phyloP scores from a whole-genome alignment of 257 asterid species.

The Plantago elongata region DNA sequence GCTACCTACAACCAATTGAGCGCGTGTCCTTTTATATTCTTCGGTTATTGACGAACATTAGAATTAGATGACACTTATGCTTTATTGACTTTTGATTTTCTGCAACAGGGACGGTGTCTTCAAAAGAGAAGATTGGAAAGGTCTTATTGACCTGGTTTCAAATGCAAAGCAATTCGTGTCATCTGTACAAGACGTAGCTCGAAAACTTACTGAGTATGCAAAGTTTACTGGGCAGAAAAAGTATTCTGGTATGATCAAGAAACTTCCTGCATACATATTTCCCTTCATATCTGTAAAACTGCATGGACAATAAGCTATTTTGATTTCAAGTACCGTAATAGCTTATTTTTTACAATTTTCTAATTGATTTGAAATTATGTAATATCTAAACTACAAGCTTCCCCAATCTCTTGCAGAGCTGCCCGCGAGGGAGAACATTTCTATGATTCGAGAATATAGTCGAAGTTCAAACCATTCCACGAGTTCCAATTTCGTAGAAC shows the following conservation, averaged over 20 bases:
- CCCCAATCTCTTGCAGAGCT: conserved; percentile 28
- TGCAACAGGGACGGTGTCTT: conserved; percentile 57
- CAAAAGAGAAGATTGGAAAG: conserved; percentile 86
- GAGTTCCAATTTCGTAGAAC: conserved; percentile 20
- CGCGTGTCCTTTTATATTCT: too few species aligned
- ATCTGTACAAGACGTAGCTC: conserved; percentile 80
- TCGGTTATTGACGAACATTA: too few species aligned
- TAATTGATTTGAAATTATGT: neutral
- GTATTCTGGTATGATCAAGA: conserved; percentile 36
- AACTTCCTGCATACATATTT: neutral
- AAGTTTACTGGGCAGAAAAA: conserved; percentile 51
- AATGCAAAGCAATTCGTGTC: conserved; percentile 87
- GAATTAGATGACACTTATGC: too few species aligned
- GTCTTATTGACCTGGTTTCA: conserved; percentile 64
- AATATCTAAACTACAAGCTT: conserved; percentile 1
- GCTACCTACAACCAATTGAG: too few species aligned
- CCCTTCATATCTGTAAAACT: neutral
- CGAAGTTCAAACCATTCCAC: conserved; percentile 24
- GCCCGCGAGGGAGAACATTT: conserved; percentile 18
- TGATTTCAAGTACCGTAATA: neutral
- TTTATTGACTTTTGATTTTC: conserved; percentile 11
- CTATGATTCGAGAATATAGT: conserved; percentile 15
- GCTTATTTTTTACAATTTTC: neutral
- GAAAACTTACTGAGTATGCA: conserved; percentile 79
- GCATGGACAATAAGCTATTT: neutral